Evolutionary conservation across 805 yeast species (phyloP).

Genomic region (Brettanomyces sp.): DNA sequence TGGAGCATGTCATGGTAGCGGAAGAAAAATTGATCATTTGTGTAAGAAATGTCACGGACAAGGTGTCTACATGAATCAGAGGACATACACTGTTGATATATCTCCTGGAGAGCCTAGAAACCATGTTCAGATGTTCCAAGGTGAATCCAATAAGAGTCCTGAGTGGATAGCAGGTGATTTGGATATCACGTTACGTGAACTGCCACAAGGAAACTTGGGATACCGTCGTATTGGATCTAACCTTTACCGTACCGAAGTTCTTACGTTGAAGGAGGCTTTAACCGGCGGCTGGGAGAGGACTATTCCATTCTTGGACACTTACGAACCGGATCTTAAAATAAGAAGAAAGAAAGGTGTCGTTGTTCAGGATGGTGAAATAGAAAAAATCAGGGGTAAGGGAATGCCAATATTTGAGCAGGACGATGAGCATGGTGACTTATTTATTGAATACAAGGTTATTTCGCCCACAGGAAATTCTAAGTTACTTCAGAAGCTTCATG

Average conservation of each 20-base stretch:
- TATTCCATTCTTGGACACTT: conserved; percentile 58
- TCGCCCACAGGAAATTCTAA: conserved; percentile 30
- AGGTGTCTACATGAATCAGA: conserved; percentile 46
- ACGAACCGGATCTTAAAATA: conserved; percentile 35
- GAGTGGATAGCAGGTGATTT: conserved; percentile 79
- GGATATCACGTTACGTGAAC: conserved; percentile 49
- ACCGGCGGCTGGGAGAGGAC: conserved; percentile 73
- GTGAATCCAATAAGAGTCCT: conserved; percentile 81
- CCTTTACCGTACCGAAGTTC: conserved; percentile 72
- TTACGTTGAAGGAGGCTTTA: conserved; percentile 63
- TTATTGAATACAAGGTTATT: conserved; percentile 38
- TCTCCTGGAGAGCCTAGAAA: conserved; percentile 64
- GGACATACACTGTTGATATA: conserved; percentile 53
- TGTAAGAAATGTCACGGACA: conserved; percentile 68
- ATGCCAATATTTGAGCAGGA: conserved; percentile 62
- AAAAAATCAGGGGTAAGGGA: conserved; percentile 65
- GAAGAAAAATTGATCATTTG: conserved; percentile 50
- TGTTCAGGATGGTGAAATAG: conserved; percentile 62
- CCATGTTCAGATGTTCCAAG: conserved; percentile 47
- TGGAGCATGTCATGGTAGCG: conserved; percentile 73
- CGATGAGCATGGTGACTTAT: conserved; percentile 46
- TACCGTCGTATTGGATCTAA: conserved; percentile 71
- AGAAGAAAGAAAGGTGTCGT: conserved; percentile 41
- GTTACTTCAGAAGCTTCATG: conserved; percentile 14
- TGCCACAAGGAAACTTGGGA: conserved; percentile 52